These are phyloP conservation scores for Globisporangium barbulae DNA, from an alignment of 352 stramenopile species.

Conservation along the genomic window DNA sequence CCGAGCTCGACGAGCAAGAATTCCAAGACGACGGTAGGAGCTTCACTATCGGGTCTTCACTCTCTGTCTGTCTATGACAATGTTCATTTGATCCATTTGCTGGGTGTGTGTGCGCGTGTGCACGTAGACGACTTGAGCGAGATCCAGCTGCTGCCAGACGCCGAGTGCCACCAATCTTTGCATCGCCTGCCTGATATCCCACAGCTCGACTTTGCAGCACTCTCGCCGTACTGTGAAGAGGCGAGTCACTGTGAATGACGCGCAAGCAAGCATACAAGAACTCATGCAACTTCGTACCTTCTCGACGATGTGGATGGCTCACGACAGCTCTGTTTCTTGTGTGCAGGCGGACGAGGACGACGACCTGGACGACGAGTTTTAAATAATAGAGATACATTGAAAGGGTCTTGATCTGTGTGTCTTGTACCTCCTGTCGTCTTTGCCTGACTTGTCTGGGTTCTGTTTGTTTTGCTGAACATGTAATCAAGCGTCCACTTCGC, in stretches of 20 bases:
- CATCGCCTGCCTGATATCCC: constrained; percentile 33
- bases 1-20: constrained; percentile 13
- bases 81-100: background rate
- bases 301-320: constrained; percentile 1
- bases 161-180: constrained; percentile 8
- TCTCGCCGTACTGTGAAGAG: constrained; percentile 58
- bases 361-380: constrained; percentile 23
- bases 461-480: constrained; percentile 10
- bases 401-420: background rate
- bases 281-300: background rate
- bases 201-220: constrained; percentile 39
- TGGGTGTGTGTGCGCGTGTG: background rate
- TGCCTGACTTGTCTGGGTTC: background rate
- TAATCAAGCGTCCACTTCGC: background rate
- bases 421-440: background rate
- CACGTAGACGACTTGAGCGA: constrained; percentile 27
- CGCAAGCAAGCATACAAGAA: background rate
- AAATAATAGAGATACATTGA: constrained; percentile 16
- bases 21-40: constrained; percentile 10
- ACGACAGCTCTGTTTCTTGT: background rate
- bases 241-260: constrained; percentile 16
- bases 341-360: constrained; percentile 34
- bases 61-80: too few relatives aligned
- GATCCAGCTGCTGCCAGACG: constrained; percentile 24
- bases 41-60: background rate